A percentile compares a stretch with the other conserved stretches of the same genome.
Evolutionary conservation across 106 monocot species (phyloP).

Genomic region (Acanthochlamys bracteata): DNA sequence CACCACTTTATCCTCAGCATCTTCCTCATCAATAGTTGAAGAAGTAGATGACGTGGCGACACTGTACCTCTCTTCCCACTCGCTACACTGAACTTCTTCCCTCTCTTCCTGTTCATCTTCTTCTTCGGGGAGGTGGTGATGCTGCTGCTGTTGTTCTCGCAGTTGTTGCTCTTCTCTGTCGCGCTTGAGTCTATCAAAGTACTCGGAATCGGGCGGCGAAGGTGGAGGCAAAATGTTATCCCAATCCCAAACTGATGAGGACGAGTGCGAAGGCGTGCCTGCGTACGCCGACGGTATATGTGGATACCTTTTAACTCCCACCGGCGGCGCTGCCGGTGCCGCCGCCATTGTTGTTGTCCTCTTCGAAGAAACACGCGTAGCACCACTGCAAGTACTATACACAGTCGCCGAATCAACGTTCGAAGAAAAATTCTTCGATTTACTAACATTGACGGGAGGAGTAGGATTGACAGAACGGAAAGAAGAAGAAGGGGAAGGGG

Average conservation of each 20-base stretch:
- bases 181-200: constrained; percentile 52
- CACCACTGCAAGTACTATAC: neutral
- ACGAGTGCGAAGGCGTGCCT: constrained; percentile 66
- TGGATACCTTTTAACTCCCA: neutral
- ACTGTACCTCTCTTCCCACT: constrained; percentile 38
- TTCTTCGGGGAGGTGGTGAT: constrained; percentile 16
- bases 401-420: no score
- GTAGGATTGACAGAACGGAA: constrained; percentile 5
- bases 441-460: constrained; percentile 6
- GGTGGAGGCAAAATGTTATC: constrained; percentile 93
- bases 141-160: neutral
- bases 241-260: constrained; percentile 87
- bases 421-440: no score
- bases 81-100: constrained; percentile 32
- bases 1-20: constrained; percentile 17
- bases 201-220: constrained; percentile 86
- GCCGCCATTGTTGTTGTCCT: neutral
- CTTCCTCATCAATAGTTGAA: constrained; percentile 24
- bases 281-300: constrained; percentile 1
- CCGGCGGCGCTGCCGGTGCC: neutral
- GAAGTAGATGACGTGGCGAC: constrained; percentile 38
- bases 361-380: constrained; percentile 11
- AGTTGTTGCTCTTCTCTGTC: constrained; percentile 20
- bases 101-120: constrained; percentile 20
- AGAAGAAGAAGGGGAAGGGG: constrained; percentile 14